A percentile compares a stretch with the other conserved stretches of the same genome.
Evolutionary conservation across 108 stramenopile genomes (phyloP).

Genomic region (Pinguiococcus pyrenoidosus): DNA sequence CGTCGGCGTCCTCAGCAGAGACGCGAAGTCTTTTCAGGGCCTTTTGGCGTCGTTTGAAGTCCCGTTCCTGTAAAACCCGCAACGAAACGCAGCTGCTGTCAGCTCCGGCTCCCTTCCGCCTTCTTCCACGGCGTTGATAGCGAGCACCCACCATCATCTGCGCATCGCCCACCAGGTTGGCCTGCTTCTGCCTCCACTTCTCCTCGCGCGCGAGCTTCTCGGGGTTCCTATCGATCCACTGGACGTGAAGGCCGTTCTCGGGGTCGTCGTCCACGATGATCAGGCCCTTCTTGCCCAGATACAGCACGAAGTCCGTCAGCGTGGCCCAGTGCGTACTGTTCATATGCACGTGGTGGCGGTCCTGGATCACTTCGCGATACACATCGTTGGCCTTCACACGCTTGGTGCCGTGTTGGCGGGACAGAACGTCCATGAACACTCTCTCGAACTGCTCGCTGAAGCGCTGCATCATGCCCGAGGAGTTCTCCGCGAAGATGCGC

Average conservation of each 20-base stretch:
- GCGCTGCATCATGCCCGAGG: not conserved
- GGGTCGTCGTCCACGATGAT: constrained; percentile 88
- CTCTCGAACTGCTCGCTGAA: constrained; percentile 57
- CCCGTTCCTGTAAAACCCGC: too few relatives aligned
- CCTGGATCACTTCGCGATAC: constrained; percentile 93
- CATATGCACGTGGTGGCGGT: constrained; percentile 94
- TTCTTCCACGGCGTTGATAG: too few relatives aligned
- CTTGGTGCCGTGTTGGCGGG: constrained; percentile 74
- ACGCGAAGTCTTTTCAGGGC: too few relatives aligned
- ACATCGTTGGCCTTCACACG: constrained; percentile 84
- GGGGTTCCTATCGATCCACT: constrained; percentile 84
- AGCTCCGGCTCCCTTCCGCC: too few relatives aligned
- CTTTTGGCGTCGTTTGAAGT: too few relatives aligned
- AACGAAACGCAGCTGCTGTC: too few relatives aligned
- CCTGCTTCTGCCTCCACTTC: too few relatives aligned
- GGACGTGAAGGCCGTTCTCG: constrained; percentile 88
- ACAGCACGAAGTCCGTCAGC: constrained; percentile 82
- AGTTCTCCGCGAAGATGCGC: constrained; percentile 75
- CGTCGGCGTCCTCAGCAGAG: too few relatives aligned
- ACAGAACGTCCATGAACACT: constrained; percentile 64
- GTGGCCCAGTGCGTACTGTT: constrained; percentile 92
- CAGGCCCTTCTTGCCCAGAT: constrained; percentile 81
- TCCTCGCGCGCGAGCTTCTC: constrained; percentile 24
- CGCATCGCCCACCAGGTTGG: too few relatives aligned
- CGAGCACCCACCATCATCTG: too few relatives aligned